Percentiles rank a stretch among this genome's conserved stretches.
These are phyloP conservation scores for Simmondsia chinensis DNA, from an alignment of 148 eudicot genomes.

Conservation along the genomic window DNA sequence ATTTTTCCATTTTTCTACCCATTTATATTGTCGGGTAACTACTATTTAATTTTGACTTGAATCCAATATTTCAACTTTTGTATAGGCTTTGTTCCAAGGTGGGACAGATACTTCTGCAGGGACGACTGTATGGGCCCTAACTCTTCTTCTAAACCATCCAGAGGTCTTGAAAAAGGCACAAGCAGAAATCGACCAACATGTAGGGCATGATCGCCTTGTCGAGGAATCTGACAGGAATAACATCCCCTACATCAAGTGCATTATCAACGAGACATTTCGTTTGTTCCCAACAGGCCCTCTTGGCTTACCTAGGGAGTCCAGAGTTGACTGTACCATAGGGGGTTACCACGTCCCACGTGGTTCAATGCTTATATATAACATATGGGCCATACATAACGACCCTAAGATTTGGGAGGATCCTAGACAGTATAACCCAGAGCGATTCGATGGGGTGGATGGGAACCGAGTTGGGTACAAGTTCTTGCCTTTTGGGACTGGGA, in stretches of 20 bases:
- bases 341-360: background rate
- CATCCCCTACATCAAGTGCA: background rate
- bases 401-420: background rate
- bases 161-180: background rate
- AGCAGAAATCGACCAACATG: background rate
- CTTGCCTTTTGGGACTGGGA: conserved; percentile 28
- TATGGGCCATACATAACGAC: background rate
- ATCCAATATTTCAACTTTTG: no score
- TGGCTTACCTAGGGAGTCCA: background rate
- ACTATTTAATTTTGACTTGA: no score
- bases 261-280: background rate
- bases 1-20: no score
- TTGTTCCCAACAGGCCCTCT: conserved; percentile 2
- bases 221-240: background rate
- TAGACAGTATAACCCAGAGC: conserved; percentile 3
- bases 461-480: conserved; percentile 5
- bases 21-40: no score
- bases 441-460: conserved; percentile 20
- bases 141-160: background rate
- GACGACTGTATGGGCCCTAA: background rate
- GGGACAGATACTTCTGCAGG: background rate
- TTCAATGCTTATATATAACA: background rate
- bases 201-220: background rate
- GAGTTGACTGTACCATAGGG: background rate
- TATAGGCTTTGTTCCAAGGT: background rate